phyloP scores from a whole-genome alignment of 306 rosid genomes.

The Fragaria ananassa region DNA sequence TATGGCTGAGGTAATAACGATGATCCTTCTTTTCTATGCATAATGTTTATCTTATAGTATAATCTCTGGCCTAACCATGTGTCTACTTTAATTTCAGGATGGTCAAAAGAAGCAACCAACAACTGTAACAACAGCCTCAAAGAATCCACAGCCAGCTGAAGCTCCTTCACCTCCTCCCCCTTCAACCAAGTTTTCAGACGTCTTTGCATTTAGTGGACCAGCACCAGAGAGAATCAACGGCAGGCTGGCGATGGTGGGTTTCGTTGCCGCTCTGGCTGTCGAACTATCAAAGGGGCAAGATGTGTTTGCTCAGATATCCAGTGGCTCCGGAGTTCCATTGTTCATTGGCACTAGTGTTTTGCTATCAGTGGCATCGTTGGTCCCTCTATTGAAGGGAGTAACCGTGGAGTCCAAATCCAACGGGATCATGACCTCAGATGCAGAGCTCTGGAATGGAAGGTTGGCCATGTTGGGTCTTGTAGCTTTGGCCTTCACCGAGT shows the following conservation, averaged over 20 bases:
- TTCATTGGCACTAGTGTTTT: constrained; percentile 49
- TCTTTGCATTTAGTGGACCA: constrained; percentile 62
- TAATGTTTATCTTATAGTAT: no score
- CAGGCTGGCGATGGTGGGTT: constrained; percentile 64
- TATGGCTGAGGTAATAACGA: neutral
- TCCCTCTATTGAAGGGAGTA: constrained; percentile 56
- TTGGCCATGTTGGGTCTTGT: constrained; percentile 67
- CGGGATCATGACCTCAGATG: constrained; percentile 48
- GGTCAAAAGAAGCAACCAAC: constrained; percentile 12
- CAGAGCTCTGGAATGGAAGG: constrained; percentile 73
- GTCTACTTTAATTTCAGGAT: neutral
- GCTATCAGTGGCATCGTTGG: constrained; percentile 49
- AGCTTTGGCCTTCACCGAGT: constrained; percentile 61
- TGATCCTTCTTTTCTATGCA: no score
- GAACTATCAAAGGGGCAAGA: constrained; percentile 54
- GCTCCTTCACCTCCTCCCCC: neutral
- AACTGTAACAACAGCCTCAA: neutral
- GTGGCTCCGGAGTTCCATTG: constrained; percentile 54
- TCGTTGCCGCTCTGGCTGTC: constrained; percentile 54
- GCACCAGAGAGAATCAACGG: constrained; percentile 79
- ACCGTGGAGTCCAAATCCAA: constrained; percentile 55
- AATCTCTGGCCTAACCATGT: neutral
- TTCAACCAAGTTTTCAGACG: constrained; percentile 34
- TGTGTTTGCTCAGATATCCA: constrained; percentile 42
- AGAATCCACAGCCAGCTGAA: neutral